Conservation (phyloP, 1,284 basidiomycete genomes). For the Somion occarium region DNA sequence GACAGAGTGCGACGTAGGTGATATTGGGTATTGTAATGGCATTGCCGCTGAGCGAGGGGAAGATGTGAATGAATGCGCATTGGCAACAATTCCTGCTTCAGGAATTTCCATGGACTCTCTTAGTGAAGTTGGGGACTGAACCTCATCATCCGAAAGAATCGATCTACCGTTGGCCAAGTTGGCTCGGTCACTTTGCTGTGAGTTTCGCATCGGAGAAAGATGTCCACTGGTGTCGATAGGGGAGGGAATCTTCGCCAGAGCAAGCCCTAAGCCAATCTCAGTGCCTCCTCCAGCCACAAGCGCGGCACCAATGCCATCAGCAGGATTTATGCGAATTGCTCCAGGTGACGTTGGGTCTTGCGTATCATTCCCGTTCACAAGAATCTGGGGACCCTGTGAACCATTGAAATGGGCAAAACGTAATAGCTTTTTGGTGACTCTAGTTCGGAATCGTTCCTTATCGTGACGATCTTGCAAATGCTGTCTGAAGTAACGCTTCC, state of each 20-base stretch:
- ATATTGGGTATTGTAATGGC: conserved; percentile 19
- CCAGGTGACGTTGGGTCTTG: too few relatives aligned
- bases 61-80: conserved; percentile 30
- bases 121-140: conserved; percentile 16
- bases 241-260: not conserved
- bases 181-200: too few relatives aligned
- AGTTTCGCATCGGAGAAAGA: too few relatives aligned
- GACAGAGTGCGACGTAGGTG: too few relatives aligned
- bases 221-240: too few relatives aligned
- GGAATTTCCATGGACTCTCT: conserved; percentile 14
- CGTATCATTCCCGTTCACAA: not conserved
- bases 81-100: conserved; percentile 8
- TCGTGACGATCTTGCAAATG: conserved; percentile 17
- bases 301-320: conserved; percentile 22
- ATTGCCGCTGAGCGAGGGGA: conserved; percentile 33
- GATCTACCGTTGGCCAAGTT: too few relatives aligned
- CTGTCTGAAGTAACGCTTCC: conserved; percentile 43
- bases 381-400: not conserved
- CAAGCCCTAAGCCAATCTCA: conserved; percentile 22
- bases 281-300: conserved; percentile 19
- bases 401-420: not conserved
- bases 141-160: conserved; percentile 4
- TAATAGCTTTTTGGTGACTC: not conserved
- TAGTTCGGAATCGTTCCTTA: not conserved
- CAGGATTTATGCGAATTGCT: not conserved